Conservation (phyloP, 441 rosid species). For the Manihot esculenta region DNA sequence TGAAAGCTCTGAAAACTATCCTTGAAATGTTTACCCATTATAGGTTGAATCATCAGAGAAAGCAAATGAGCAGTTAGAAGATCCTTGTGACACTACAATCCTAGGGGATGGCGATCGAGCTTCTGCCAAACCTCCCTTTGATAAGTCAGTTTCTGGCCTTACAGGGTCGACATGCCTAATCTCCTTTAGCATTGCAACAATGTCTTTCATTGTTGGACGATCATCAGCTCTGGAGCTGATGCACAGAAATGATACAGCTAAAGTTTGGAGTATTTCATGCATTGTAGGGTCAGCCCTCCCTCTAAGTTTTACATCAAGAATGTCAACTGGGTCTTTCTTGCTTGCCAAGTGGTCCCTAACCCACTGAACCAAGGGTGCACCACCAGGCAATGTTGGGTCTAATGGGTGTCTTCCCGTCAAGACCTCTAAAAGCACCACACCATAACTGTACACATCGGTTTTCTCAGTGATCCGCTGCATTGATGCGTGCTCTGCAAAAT, state of each 20-base stretch:
- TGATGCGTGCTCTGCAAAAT: conserved; percentile 73
- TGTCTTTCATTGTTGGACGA: conserved; percentile 87
- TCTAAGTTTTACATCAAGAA: conserved; percentile 69
- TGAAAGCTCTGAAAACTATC: background rate
- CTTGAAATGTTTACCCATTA: background rate
- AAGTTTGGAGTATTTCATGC: conserved; percentile 93
- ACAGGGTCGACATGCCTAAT: conserved; percentile 54
- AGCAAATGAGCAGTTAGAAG: conserved; percentile 75
- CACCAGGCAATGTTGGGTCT: conserved; percentile 79
- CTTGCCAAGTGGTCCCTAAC: conserved; percentile 66
- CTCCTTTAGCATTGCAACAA: conserved; percentile 93
- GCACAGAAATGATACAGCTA: conserved; percentile 84
- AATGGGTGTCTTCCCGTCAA: conserved; percentile 88
- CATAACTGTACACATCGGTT: conserved; percentile 88
- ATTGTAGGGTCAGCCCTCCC: conserved; percentile 83
- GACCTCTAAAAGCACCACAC: conserved; percentile 78
- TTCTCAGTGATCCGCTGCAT: conserved; percentile 72
- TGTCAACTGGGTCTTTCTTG: conserved; percentile 61
- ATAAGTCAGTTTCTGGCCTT: conserved; percentile 47
- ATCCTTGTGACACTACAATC: conserved; percentile 52
- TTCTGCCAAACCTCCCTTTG: conserved; percentile 32
- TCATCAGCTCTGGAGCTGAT: conserved; percentile 54
- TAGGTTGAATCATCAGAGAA: conserved; percentile 68
- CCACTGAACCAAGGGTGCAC: conserved; percentile 86
- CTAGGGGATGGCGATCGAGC: conserved; percentile 36